Evolutionary conservation across 2,329 filamentous ascomycete genomes (phyloP).

Genomic region (Cladorrhinum sp.): DNA sequence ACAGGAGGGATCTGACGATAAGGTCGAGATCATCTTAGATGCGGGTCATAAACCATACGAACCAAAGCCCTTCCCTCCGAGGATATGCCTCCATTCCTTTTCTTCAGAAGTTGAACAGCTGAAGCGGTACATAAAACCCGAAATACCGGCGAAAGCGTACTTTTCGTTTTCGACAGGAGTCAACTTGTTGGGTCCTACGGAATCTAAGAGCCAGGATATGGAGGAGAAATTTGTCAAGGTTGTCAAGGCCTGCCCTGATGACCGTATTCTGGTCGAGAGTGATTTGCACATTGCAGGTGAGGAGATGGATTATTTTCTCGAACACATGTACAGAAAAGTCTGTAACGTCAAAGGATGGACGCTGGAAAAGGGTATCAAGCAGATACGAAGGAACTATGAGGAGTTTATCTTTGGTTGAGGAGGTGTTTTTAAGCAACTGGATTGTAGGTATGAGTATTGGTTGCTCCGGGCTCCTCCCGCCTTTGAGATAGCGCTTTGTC

Average conservation of each 20-base stretch:
- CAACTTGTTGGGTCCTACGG: slow-evolving; percentile 53
- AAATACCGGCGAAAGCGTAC: slow-evolving; percentile 73
- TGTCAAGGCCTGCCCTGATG: slow-evolving; percentile 70
- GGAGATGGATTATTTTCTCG: slow-evolving; percentile 73
- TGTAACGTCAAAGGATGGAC: slow-evolving; percentile 77
- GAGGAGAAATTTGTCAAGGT: slow-evolving; percentile 57
- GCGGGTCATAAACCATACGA: slow-evolving; percentile 20
- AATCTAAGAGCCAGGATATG: slow-evolving; percentile 43
- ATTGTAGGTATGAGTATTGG: not conserved
- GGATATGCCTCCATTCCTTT: slow-evolving; percentile 92
- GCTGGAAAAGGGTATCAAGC: slow-evolving; percentile 66
- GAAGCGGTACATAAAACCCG: slow-evolving; percentile 71
- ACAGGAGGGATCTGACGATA: slow-evolving; percentile 32
- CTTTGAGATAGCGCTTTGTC: not conserved
- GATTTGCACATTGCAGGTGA: slow-evolving; percentile 82
- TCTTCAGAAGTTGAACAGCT: slow-evolving; percentile 70
- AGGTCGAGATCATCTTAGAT: slow-evolving; percentile 15
- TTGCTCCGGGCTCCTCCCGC: no score
- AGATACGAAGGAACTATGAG: slow-evolving; percentile 71
- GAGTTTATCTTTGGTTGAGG: slow-evolving; percentile 66
- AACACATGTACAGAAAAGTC: slow-evolving; percentile 71
- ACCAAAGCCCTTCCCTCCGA: slow-evolving; percentile 70
- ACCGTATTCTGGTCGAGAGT: slow-evolving; percentile 81
- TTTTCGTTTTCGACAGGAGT: slow-evolving; percentile 86
- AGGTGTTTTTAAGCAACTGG: not conserved